phyloP scores from a whole-genome alignment of 306 rosid species.

The Pterocarpus macrocarpus region DNA sequence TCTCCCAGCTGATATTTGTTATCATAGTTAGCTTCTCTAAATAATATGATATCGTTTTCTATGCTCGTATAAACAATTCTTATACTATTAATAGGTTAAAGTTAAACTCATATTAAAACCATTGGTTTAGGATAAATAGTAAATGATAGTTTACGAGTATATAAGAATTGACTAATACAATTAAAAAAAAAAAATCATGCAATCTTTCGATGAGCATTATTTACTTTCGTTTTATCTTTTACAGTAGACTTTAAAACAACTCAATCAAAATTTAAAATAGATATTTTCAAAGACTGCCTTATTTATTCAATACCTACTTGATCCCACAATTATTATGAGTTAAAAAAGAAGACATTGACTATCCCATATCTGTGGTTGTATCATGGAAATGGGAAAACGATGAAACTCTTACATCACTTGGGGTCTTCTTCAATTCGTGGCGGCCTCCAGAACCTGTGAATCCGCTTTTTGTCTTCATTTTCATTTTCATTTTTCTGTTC shows the following conservation, averaged over 20 bases:
- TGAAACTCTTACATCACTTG: neutral
- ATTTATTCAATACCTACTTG: neutral
- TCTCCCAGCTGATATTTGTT: no score
- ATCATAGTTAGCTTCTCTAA: no score
- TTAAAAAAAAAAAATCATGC: neutral
- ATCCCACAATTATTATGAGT: neutral
- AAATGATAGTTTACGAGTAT: neutral
- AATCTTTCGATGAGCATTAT: neutral
- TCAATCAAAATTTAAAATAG: neutral
- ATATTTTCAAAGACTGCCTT: slow-evolving; percentile 3
- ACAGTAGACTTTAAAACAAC: neutral
- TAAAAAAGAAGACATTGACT: neutral
- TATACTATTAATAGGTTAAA: no score
- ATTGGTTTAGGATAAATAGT: neutral
- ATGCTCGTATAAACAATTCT: no score
- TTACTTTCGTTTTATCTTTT: neutral
- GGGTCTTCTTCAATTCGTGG: neutral
- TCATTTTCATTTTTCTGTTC: no score
- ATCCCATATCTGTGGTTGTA: neutral
- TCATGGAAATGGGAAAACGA: neutral
- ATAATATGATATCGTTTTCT: no score
- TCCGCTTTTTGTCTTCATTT: neutral
- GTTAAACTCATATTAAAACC: no score
- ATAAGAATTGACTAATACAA: neutral
- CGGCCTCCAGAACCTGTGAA: slow-evolving; percentile 10